Evolutionary conservation across 805 yeast species (phyloP).

Genomic region (Lipomyces anomalus): DNA sequence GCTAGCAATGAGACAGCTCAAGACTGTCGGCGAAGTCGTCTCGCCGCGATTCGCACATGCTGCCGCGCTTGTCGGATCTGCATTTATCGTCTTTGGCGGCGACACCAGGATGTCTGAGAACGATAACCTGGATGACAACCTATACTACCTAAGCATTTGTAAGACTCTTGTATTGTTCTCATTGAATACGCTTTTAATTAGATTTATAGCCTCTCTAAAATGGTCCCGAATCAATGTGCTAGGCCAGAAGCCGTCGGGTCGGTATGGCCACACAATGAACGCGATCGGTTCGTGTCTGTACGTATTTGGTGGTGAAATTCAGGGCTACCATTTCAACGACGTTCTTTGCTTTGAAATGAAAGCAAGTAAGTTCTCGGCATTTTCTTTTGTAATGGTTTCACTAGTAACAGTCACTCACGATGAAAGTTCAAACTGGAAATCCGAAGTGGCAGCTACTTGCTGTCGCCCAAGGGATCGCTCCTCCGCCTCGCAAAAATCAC

Average conservation of each 20-base stretch:
- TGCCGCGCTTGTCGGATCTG: slow-evolving; percentile 85
- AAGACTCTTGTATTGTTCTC: neutral
- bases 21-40: slow-evolving; percentile 73
- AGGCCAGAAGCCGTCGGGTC: slow-evolving; percentile 77
- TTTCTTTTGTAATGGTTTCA: neutral
- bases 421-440: slow-evolving; percentile 61
- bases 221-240: slow-evolving; percentile 75
- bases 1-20: slow-evolving; percentile 34
- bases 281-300: slow-evolving; percentile 61
- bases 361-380: slow-evolving; percentile 33
- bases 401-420: neutral
- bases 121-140: slow-evolving; percentile 68
- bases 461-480: slow-evolving; percentile 45
- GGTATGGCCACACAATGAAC: slow-evolving; percentile 91
- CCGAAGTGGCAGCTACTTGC: slow-evolving; percentile 77
- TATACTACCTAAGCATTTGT: slow-evolving; percentile 72
- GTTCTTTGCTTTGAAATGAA: slow-evolving; percentile 81
- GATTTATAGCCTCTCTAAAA: slow-evolving; percentile 47
- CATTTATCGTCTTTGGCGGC: slow-evolving; percentile 93
- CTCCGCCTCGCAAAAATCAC: slow-evolving; percentile 88
- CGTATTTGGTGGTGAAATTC: slow-evolving; percentile 93
- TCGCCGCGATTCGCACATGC: slow-evolving; percentile 98
- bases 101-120: slow-evolving; percentile 59
- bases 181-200: neutral
- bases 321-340: slow-evolving; percentile 75